phyloP scores from a whole-genome alignment of 164 flowering plant genomes.

The Sedum album region DNA sequence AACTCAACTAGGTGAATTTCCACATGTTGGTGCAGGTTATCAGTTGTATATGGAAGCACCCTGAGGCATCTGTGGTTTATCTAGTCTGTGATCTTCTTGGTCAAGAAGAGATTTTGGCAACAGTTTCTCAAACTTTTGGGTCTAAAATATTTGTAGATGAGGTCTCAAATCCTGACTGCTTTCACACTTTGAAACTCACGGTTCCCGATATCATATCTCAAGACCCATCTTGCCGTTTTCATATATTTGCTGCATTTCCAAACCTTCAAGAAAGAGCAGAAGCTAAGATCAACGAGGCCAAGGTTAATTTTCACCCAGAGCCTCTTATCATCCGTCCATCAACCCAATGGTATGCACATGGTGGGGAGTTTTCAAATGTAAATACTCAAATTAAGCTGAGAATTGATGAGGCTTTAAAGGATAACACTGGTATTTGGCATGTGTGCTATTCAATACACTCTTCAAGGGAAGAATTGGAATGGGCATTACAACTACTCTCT shows the following conservation, averaged over 20 bases:
- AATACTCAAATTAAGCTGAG: conserved; percentile 26
- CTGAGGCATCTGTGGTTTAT: conserved; percentile 58
- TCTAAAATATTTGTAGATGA: conserved; percentile 68
- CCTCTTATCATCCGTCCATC: conserved; percentile 88
- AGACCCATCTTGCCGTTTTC: conserved; percentile 59
- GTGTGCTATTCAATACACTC: conserved; percentile 88
- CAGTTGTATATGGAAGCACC: conserved; percentile 91
- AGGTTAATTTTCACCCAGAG: conserved; percentile 39
- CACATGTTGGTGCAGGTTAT: conserved; percentile 42
- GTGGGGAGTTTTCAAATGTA: conserved; percentile 27
- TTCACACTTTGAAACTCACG: conserved; percentile 31
- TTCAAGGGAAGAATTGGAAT: conserved; percentile 71
- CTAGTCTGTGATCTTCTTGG: conserved; percentile 79
- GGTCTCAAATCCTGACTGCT: conserved; percentile 36
- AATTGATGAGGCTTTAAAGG: conserved; percentile 45
- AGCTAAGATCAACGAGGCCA: conserved; percentile 46
- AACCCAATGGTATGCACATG: conserved; percentile 75
- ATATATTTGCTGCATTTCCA: conserved; percentile 61
- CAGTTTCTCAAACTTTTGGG: conserved; percentile 66
- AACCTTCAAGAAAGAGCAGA: conserved; percentile 56
- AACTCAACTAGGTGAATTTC: neutral
- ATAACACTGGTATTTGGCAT: conserved; percentile 77
- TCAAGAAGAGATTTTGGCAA: conserved; percentile 65
- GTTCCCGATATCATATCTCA: conserved; percentile 56
- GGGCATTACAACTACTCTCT: conserved; percentile 68